phyloP scores from a whole-genome alignment of 2,329 filamentous ascomycete genomes.

The Stylonectria norvegica region DNA sequence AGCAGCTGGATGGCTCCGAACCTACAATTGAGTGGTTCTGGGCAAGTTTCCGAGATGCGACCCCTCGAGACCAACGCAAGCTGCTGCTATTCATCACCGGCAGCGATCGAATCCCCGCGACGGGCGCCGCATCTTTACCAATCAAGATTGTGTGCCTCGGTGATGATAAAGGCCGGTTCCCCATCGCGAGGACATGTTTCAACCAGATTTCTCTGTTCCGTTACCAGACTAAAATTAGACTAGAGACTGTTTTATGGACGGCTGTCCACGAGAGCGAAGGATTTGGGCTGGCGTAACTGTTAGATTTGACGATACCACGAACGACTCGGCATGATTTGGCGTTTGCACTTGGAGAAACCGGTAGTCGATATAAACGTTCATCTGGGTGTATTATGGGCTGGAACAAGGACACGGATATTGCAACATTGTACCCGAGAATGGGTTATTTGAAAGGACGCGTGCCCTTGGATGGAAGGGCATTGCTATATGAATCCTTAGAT shows the following conservation, averaged over 20 bases:
- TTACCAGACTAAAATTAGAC: slow-evolving; percentile 62
- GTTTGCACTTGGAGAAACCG: slow-evolving; percentile 10
- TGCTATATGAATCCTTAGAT: not conserved
- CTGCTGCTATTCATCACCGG: slow-evolving; percentile 85
- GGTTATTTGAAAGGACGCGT: not conserved
- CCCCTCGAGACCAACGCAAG: slow-evolving; percentile 67
- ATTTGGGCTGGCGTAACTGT: slow-evolving; percentile 74
- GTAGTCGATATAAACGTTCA: slow-evolving; percentile 12
- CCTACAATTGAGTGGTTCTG: slow-evolving; percentile 83
- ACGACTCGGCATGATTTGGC: slow-evolving; percentile 19
- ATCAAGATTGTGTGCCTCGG: slow-evolving; percentile 76
- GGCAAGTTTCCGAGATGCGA: slow-evolving; percentile 69
- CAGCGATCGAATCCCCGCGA: slow-evolving; percentile 85
- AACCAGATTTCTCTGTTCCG: slow-evolving; percentile 76
- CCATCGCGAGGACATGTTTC: slow-evolving; percentile 87
- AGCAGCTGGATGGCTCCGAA: slow-evolving; percentile 55
- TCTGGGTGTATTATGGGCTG: not conserved
- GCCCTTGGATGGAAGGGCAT: slow-evolving; percentile 1
- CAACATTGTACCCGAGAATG: slow-evolving; percentile 2
- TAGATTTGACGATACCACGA: slow-evolving; percentile 19
- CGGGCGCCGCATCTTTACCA: slow-evolving; percentile 74
- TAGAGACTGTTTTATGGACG: slow-evolving; percentile 74
- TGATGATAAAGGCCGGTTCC: slow-evolving; percentile 70
- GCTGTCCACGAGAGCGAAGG: slow-evolving; percentile 89
- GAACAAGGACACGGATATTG: slow-evolving; percentile 1